Evolutionary conservation across 2,329 filamentous ascomycete genomes (phyloP).

Genomic region (Rosellinia necatrix): DNA sequence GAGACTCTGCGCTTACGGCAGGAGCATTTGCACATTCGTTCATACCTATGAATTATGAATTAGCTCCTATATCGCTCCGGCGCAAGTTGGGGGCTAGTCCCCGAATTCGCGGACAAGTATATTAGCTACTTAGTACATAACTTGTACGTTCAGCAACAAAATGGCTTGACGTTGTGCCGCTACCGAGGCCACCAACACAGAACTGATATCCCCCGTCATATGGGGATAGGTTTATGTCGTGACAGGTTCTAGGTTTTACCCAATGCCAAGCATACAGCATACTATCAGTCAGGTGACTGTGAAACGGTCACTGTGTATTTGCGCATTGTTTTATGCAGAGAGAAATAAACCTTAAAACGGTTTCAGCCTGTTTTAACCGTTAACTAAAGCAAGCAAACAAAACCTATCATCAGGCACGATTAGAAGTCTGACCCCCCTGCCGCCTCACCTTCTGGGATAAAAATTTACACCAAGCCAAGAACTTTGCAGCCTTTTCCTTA

Average conservation of each 20-base stretch:
- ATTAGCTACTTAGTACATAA: background rate
- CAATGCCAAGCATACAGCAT: background rate
- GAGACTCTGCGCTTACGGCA: background rate
- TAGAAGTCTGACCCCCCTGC: constrained; percentile 9
- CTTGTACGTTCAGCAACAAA: constrained; percentile 35
- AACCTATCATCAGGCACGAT: constrained; percentile 4
- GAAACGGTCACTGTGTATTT: constrained; percentile 11
- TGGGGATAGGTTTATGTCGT: too few species aligned
- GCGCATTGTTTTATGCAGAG: constrained; percentile 7
- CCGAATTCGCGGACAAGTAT: constrained; percentile 34
- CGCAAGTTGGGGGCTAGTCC: background rate
- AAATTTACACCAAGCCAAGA: background rate
- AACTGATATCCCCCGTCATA: too few species aligned
- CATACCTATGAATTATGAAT: background rate
- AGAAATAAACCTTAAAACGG: constrained; percentile 12
- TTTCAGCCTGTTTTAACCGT: constrained; percentile 10
- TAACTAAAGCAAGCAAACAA: constrained; percentile 13
- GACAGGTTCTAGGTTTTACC: too few species aligned
- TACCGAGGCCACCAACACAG: constrained; percentile 15
- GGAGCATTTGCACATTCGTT: background rate
- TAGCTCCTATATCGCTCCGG: too few species aligned
- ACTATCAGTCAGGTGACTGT: constrained; percentile 12
- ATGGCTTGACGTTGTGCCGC: constrained; percentile 29
- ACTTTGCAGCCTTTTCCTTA: constrained; percentile 7
- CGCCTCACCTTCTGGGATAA: background rate